Base-by-base conservation (phyloP, 2,329 filamentous ascomycete genomes). In the Dactylellina leptospora region DNA sequence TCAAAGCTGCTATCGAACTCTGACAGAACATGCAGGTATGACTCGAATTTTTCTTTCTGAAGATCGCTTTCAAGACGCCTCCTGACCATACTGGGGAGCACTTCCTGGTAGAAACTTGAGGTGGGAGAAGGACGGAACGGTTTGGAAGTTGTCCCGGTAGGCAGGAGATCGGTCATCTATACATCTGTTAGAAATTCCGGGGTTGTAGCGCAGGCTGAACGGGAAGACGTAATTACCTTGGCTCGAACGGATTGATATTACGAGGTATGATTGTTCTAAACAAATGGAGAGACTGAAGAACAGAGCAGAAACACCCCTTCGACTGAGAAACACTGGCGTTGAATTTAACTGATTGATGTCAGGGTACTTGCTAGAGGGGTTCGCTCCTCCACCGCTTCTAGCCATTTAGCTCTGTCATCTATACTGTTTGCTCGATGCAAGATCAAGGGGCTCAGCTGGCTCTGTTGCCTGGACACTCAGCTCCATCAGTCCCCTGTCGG, bases 11-110 rank as follows among this genome's bases (percentile, higher is more conserved):
- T 42, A 42, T 42, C 38, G 16, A 42, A 42, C 38, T 42, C 38
- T 42, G 38, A 42, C 38, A 42, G 38, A 42, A 42, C 38, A 42
- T 42, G 38, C 38, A 42, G 38, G 38, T 42, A 42, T 42, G 38
- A 42, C 8, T 42, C 38, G 38, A 42, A 42, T 42, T 42, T 42
- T 42, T 42, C 38, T 42, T 42, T 42, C 38, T 42, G 38, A 42
- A 42, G 38, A 42, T n/a, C 38, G 38, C 38, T 42, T 42, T 42
- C 38, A 42, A 42, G 38, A 42, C 38, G 38, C 38, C 38, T 42
- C 38, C 38, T 42, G 38, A 42, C 38, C 38, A 42, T 42, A 42
- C 38, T 42, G 8, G 38, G 38, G 38, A 42, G 38, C 38, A 42
- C 38, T n/a, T 42, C 38, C 38, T 42, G 38, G 38, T 42, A 42